Percentiles rank a stretch among this genome's conserved stretches.
Conservation (phyloP, 2,329 filamentous ascomycete species). For the Hymenoscyphus infarciens region DNA sequence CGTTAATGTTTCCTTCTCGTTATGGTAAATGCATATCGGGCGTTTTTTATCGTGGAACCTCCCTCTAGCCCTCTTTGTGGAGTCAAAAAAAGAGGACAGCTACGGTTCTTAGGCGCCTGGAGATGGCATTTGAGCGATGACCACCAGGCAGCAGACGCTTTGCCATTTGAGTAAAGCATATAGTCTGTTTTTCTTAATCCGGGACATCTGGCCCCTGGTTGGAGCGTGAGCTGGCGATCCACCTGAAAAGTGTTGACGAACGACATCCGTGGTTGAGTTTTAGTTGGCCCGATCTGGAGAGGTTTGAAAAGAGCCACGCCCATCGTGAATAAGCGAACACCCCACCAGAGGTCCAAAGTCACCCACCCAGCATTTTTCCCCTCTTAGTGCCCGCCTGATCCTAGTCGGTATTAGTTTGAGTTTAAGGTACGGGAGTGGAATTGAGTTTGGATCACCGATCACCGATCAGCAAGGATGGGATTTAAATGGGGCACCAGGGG, state of each 20-base stretch:
- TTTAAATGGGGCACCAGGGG: too few species aligned
- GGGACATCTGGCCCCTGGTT: neutral
- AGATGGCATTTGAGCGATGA: neutral
- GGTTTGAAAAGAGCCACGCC: slow-evolving; percentile 1
- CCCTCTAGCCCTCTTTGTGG: neutral
- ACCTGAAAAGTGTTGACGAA: slow-evolving; percentile 3
- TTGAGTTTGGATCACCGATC: neutral
- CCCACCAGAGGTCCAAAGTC: neutral
- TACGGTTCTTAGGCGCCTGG: neutral
- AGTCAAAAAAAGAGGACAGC: neutral
- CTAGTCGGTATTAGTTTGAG: neutral
- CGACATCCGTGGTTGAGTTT: neutral
- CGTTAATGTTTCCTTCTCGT: neutral
- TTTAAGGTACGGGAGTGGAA: neutral
- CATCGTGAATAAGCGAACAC: slow-evolving; percentile 5
- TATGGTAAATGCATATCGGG: slow-evolving; percentile 1
- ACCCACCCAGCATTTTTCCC: neutral
- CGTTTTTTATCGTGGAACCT: slow-evolving; percentile 2
- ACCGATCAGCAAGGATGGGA: neutral
- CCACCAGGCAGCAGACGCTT: neutral
- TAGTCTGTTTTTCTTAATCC: neutral
- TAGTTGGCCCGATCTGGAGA: slow-evolving; percentile 13
- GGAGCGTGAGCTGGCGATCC: slow-evolving; percentile 1
- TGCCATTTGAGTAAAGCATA: neutral
- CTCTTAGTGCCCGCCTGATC: neutral